These are phyloP conservation scores for Nicotiana attenuata DNA, from an alignment of 257 asterid species.

Conservation along the genomic window DNA sequence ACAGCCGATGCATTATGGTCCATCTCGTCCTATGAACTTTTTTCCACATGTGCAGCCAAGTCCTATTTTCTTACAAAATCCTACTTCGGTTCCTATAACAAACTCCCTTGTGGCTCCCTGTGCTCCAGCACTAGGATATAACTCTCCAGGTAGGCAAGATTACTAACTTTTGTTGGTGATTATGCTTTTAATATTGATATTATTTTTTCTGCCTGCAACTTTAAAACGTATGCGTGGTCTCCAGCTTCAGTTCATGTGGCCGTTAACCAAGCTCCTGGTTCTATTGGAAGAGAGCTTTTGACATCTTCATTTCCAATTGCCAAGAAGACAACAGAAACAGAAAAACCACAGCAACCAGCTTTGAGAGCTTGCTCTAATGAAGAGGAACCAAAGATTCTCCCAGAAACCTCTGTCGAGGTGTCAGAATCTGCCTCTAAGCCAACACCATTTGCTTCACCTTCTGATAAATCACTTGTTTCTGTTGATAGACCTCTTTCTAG, in stretches of 20 bases:
- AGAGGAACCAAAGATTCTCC: conserved; percentile 12
- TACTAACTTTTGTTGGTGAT: conserved; percentile 1
- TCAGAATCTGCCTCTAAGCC: conserved; percentile 14
- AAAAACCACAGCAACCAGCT: background rate
- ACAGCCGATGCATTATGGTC: conserved; percentile 15
- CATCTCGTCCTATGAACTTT: conserved; percentile 12
- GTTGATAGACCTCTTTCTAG: background rate
- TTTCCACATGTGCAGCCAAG: conserved; percentile 7
- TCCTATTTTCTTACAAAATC: conserved; percentile 7
- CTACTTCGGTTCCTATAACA: conserved; percentile 14
- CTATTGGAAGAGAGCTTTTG: background rate
- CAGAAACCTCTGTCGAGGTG: conserved; percentile 1
- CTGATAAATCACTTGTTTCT: conserved; percentile 3
- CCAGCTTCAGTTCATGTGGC: conserved; percentile 5
- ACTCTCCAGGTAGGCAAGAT: conserved; percentile 21
- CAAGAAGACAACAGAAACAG: conserved; percentile 9
- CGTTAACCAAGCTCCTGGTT: background rate
- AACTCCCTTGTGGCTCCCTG: background rate
- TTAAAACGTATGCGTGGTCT: conserved; percentile 8
- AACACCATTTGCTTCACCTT: background rate
- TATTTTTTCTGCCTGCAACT: background rate
- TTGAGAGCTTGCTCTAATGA: background rate
- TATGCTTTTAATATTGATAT: background rate
- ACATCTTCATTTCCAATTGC: conserved; percentile 8
- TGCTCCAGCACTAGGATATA: background rate